These are phyloP conservation scores for Hypoxylon fragiforme DNA, from an alignment of 495 filamentous ascomycete genomes.

Conservation along the genomic window DNA sequence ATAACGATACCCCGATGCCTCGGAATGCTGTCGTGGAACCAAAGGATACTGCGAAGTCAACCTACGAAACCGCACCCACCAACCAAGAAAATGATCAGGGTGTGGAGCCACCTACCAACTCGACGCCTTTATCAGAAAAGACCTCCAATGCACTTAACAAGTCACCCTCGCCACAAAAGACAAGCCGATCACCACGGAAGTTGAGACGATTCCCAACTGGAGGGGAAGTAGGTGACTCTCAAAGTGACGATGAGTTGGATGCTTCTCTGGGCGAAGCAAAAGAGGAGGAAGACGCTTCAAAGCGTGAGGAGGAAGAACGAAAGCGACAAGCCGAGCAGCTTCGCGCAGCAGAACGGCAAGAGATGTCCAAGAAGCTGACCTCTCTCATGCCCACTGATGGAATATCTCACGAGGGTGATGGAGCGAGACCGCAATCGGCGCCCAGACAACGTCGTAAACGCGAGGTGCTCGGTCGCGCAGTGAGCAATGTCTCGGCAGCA, in stretches of 20 bases:
- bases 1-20: conserved; percentile 12
- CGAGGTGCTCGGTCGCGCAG: conserved; percentile 53
- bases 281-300: conserved; percentile 27
- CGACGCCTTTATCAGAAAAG: conserved; percentile 44
- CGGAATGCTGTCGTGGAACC: not conserved
- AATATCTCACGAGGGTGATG: conserved; percentile 15
- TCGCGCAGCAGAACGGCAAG: conserved; percentile 28
- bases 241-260: conserved; percentile 39
- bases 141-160: conserved; percentile 45
- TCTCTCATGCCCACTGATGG: conserved; percentile 32
- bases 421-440: conserved; percentile 25
- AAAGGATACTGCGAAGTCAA: conserved; percentile 13
- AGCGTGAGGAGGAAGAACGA: conserved; percentile 20
- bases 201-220: conserved; percentile 26
- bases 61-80: conserved; percentile 39
- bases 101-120: conserved; percentile 17
- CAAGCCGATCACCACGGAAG: conserved; percentile 9
- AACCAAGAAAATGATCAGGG: conserved; percentile 31
- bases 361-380: conserved; percentile 33
- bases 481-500: conserved; percentile 53
- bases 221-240: conserved; percentile 51
- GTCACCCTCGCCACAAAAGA: conserved; percentile 23
- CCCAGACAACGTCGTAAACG: conserved; percentile 39
- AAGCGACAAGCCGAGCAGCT: conserved; percentile 30
- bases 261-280: conserved; percentile 3